Evolutionary conservation across 2,329 filamentous ascomycete species (phyloP), one percentile per base, ranked within the genome.

Genomic region (Fusarium chlamydosporum): DNA sequence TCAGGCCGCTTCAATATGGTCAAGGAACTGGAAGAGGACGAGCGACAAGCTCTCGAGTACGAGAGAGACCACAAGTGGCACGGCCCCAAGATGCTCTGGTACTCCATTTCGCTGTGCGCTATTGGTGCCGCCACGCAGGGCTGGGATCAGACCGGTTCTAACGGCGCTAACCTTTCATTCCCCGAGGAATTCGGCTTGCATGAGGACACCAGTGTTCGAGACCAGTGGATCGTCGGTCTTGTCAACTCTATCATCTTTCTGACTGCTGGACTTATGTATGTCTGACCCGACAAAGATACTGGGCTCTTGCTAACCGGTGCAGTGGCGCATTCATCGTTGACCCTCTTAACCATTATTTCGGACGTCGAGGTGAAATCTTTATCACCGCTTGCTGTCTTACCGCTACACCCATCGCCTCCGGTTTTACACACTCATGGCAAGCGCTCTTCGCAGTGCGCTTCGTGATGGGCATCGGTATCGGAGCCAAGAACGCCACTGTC

Each of bases 361-460:
- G 89, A 15, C 87, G 90, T 64, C 83, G 90, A 13, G 89, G 89
- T 37, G 89, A 88, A 10, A 90, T 91, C 58, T 91, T 91, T 73
- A 81, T 91, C 48, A 87, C 72, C 0, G 72, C 88, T 5, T 89
- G 88, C 42, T 71, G 70, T 52, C 60, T 73, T 13, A 68, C 66
- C 12, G 71, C 71, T 4, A 73, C 71, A 0, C 76, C 50, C 77
- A 89, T 42, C 75, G 88, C 47, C 88, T 74, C 71, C 48, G 74
- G 56, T 29, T 88, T 89, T 56, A 84, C 86, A 7, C 85, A 90
- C 59, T 87, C 83, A 3, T 92, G 90, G 90, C 86, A 84, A 77
- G 85, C 88, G 45, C 84, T 92, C 61, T 86, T 93, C 60, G 82
- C 88, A 40, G 87, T 88, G 11, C 85, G 91, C 23, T 89, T 92